Conservation (phyloP, 2,329 filamentous ascomycete genomes). For the Fusarium odoratissimum region DNA sequence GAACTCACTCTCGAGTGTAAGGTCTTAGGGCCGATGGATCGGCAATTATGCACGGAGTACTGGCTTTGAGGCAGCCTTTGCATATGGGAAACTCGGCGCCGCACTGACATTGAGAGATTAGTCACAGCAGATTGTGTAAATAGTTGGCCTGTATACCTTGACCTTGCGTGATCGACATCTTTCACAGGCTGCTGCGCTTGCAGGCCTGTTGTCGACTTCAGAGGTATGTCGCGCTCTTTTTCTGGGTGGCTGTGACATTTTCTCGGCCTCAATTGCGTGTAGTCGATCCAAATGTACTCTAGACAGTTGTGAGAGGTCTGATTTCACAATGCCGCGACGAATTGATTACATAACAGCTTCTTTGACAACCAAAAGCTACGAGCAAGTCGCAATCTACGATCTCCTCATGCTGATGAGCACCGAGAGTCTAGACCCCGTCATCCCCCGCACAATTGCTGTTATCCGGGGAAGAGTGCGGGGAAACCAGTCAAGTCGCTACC, state of each 20-base stretch:
- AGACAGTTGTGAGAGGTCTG: too few species aligned
- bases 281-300: too few species aligned
- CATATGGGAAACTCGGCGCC: background rate
- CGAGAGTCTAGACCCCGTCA: background rate
- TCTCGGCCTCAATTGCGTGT: rapidly evolving
- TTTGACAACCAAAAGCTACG: too few species aligned
- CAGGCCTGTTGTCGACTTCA: background rate
- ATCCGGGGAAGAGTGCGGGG: background rate
- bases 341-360: too few species aligned
- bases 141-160: background rate
- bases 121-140: too few species aligned
- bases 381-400: too few species aligned
- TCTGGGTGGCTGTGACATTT: background rate
- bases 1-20: background rate
- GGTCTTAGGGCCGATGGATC: background rate
- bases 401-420: too few species aligned
- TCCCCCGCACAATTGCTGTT: background rate
- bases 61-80: background rate
- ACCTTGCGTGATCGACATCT: background rate
- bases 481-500: background rate
- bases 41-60: background rate
- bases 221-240: background rate
- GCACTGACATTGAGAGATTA: background rate
- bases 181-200: background rate
- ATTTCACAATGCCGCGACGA: too few species aligned